These are phyloP conservation scores for Zymoseptoria tritici DNA, from an alignment of 2,329 filamentous ascomycete genomes.

Conservation along the genomic window DNA sequence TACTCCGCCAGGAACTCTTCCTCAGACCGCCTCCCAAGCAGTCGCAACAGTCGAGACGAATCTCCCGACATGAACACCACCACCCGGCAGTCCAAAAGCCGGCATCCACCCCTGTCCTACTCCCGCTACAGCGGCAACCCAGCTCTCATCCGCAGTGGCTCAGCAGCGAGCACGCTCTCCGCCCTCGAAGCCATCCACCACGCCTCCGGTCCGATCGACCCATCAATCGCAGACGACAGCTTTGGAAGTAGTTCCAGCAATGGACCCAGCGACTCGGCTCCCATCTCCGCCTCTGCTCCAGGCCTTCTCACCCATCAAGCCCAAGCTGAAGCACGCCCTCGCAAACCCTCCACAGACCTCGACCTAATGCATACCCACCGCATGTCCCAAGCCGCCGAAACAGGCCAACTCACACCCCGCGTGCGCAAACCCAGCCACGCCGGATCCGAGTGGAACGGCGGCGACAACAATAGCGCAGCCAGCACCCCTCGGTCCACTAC, in stretches of 20 bases:
- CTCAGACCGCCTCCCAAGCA: slow-evolving; percentile 29
- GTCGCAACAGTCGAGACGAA: slow-evolving; percentile 12
- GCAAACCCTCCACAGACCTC: slow-evolving; percentile 22
- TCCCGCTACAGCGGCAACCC: slow-evolving; percentile 32
- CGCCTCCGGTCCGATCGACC: slow-evolving; percentile 19
- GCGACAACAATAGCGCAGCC: background rate
- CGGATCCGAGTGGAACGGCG: background rate
- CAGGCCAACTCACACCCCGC: slow-evolving; percentile 37
- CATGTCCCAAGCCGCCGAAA: slow-evolving; percentile 44
- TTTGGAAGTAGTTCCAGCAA: slow-evolving; percentile 18
- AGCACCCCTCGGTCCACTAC: background rate
- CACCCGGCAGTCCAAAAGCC: slow-evolving; percentile 16
- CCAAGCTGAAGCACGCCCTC: slow-evolving; percentile 4
- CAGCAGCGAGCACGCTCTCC: slow-evolving; percentile 27
- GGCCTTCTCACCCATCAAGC: slow-evolving; percentile 14
- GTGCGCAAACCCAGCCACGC: slow-evolving; percentile 13
- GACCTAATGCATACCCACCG: slow-evolving; percentile 41
- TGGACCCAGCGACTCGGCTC: slow-evolving; percentile 16
- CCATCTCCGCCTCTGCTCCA: slow-evolving; percentile 23
- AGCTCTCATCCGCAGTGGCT: slow-evolving; percentile 28
- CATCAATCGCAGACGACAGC: slow-evolving; percentile 5
- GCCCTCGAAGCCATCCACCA: slow-evolving; percentile 22
- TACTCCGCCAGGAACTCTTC: slow-evolving; percentile 23
- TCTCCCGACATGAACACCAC: slow-evolving; percentile 8
- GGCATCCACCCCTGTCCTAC: slow-evolving; percentile 31